Evolutionary conservation across 164 flowering plant species (phyloP), one percentile per base, ranked within the genome.

Genomic region (Nymphaea thermarum): DNA sequence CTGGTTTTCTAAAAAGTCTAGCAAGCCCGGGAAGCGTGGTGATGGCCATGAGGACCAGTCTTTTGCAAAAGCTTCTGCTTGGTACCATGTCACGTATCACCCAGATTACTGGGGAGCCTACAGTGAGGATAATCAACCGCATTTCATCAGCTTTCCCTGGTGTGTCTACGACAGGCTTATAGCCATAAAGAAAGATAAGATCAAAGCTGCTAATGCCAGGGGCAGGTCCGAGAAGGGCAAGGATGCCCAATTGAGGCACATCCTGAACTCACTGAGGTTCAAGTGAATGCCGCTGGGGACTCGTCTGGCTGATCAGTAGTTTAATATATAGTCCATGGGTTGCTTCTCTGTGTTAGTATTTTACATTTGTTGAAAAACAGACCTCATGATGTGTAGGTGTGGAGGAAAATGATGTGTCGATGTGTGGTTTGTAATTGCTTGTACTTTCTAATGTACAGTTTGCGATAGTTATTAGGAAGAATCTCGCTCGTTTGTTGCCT

Each of bases 41-140:
- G 62, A 66, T 10, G 77, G 42, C 7, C 41, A 42, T 16, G 65
- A 42, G 5, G 80, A 76, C 18, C 78, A 85, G 65, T 55, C 64
- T 4, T 72, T 71, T 72, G 90, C 95, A 44, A 87, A 84, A 71
- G 96, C 96, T 4, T 88, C 97, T 0, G 97, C 96, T 47, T 90
- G 97, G 93, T 90, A 93, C 72, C 79, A 90, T 69, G 96, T 88
- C 43, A 85, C 96, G 0, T 89, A 90, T 68, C 93, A 90, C 76
- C 87, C 78, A 0, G 25, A 44, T 5, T 90, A 77, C 68, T 86
- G 83, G 79, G 96, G 90, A 42, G 14, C 47, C 67, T 86, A 82
- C 80, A 84, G 85, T 41, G 64, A 62, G 42, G 64, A 17, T 3
- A 73, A 80, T 4, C 69, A 87, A 18, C 80, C 75, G 18, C 96